These are phyloP conservation scores for Phanerochaete carnosa DNA, from an alignment of 768 basidiomycete species.

Conservation along the genomic window DNA sequence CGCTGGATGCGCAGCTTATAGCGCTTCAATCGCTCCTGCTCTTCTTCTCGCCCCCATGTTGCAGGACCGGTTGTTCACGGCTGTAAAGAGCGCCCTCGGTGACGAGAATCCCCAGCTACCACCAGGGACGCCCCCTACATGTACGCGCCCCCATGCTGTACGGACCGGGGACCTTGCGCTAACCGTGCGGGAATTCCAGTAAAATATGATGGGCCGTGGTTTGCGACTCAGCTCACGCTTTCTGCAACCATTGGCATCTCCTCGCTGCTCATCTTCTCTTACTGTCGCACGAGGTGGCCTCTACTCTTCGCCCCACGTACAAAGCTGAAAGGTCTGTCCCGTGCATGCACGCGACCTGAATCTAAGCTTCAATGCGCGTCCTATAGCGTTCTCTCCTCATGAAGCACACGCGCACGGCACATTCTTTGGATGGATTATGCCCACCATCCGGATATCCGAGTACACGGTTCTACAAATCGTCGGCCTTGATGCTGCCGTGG, in stretches of 20 bases:
- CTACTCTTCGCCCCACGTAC: constrained; percentile 90
- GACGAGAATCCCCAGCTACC: constrained; percentile 33
- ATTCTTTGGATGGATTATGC: constrained; percentile 96
- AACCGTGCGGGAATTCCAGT: constrained; percentile 33
- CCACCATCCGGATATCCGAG: constrained; percentile 87
- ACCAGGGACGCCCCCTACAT: constrained; percentile 62
- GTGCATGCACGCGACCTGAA: not conserved
- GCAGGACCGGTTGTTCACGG: not conserved
- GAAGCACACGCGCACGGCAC: constrained; percentile 84
- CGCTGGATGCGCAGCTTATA: not conserved
- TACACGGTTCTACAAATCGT: constrained; percentile 95
- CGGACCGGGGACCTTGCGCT: constrained; percentile 6
- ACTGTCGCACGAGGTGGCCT: constrained; percentile 84
- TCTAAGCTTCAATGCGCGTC: constrained; percentile 1
- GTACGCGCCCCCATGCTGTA: constrained; percentile 34
- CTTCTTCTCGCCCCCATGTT: not conserved
- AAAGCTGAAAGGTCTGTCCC: constrained; percentile 77
- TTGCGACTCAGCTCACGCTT: constrained; percentile 83
- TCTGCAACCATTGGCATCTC: constrained; percentile 73
- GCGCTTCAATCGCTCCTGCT: not conserved
- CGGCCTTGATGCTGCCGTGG: constrained; percentile 94
- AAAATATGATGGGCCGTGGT: constrained; percentile 92
- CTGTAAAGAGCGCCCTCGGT: not conserved
- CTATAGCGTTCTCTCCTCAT: constrained; percentile 84
- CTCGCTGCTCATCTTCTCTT: constrained; percentile 87